Conservation (phyloP, 768 basidiomycete species). For the Aureoboletus auriporus region DNA sequence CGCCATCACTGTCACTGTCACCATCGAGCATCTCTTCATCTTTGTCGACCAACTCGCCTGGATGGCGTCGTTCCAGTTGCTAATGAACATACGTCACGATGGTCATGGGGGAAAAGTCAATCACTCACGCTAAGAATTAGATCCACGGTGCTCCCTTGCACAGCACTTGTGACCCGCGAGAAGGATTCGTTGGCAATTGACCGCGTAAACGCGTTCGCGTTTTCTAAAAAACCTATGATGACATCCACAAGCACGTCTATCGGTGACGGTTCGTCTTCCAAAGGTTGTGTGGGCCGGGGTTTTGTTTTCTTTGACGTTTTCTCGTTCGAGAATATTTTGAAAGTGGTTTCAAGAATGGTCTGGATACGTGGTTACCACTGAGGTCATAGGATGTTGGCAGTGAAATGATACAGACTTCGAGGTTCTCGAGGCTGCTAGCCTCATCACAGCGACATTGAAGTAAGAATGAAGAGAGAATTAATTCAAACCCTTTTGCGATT, state of each 20-base stretch:
- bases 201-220: conserved; percentile 75
- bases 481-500: conserved; percentile 57
- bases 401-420: conserved; percentile 50
- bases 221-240: conserved; percentile 88
- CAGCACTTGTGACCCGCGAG: conserved; percentile 60
- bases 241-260: conserved; percentile 84
- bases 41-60: conserved; percentile 45
- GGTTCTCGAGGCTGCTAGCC: conserved; percentile 52
- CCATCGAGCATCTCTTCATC: conserved; percentile 42
- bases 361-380: conserved; percentile 23
- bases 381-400: neutral
- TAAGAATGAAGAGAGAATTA: conserved; percentile 66
- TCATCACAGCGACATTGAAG: conserved; percentile 70
- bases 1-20: neutral
- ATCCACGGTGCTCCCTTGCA: conserved; percentile 69
- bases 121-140: conserved; percentile 74
- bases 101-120: neutral
- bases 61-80: conserved; percentile 81
- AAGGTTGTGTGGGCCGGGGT: conserved; percentile 1
- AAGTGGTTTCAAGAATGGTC: conserved; percentile 59
- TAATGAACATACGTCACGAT: conserved; percentile 29
- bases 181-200: conserved; percentile 80
- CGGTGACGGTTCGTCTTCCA: conserved; percentile 45
- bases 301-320: conserved; percentile 36
- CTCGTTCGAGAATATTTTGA: conserved; percentile 45